Evolutionary conservation across 345 rosid species (phyloP).

Genomic region (Eucalyptus camaldulensis): DNA sequence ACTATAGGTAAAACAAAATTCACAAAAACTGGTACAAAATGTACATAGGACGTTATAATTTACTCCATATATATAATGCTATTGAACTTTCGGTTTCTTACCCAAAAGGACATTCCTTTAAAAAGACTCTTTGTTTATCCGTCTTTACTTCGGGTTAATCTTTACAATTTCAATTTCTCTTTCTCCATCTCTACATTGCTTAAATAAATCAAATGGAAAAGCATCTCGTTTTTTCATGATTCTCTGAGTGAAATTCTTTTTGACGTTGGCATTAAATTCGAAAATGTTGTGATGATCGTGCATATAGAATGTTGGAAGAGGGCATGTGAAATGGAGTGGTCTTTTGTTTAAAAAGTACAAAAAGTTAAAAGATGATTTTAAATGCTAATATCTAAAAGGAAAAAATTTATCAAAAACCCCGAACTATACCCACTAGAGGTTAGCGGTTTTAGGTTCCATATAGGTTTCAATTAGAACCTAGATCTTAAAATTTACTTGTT

Average conservation of each 20-base stretch:
- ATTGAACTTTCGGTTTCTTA: too few species aligned
- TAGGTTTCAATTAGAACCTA: too few species aligned
- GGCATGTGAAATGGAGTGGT: neutral
- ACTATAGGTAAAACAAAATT: neutral
- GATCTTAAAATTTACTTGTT: too few species aligned
- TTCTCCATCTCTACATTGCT: neutral
- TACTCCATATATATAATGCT: too few species aligned
- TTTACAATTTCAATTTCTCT: neutral
- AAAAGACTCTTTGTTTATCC: neutral
- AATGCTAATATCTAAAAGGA: neutral
- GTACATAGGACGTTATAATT: neutral
- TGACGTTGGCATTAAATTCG: accelerated
- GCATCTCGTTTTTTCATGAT: neutral
- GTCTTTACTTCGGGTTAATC: neutral
- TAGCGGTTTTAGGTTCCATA: too few species aligned
- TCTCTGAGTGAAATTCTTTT: neutral
- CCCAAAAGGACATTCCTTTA: neutral
- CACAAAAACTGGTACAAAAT: neutral
- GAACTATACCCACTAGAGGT: neutral
- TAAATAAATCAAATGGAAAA: neutral
- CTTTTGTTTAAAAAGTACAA: neutral
- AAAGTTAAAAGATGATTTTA: neutral
- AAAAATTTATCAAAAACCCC: neutral
- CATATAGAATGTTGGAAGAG: neutral
- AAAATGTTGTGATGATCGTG: neutral